Evolutionary conservation across 192 early-diverging fungal species (phyloP).

Genomic region (Entomortierella parvispora): DNA sequence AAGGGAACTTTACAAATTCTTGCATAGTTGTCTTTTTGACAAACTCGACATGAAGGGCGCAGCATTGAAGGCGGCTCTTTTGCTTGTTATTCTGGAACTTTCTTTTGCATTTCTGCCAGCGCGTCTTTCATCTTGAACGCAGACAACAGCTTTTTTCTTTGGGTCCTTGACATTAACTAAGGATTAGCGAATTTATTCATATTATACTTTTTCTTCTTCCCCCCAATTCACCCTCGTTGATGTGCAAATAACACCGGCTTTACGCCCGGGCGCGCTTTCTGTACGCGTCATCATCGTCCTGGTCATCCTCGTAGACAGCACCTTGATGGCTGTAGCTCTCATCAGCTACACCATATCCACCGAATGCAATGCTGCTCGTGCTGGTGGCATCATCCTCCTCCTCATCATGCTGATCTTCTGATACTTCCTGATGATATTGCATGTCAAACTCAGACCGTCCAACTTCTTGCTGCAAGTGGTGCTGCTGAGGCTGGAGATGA

Average conservation of each 20-base stretch:
- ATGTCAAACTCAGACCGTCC: not conserved
- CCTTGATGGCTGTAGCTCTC: conserved; percentile 4
- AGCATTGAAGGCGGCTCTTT: no score
- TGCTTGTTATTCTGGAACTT: no score
- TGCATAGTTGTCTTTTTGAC: no score
- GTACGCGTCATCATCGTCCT: conserved; percentile 27
- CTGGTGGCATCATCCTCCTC: conserved; percentile 13
- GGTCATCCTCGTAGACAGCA: conserved; percentile 2
- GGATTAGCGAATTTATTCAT: no score
- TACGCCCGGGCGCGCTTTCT: conserved; percentile 27
- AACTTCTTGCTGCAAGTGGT: not conserved
- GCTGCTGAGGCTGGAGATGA: not conserved
- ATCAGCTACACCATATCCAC: conserved; percentile 9
- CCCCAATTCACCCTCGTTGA: no score
- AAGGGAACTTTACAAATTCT: no score
- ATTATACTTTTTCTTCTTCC: no score
- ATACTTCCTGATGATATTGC: not conserved
- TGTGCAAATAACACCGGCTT: not conserved
- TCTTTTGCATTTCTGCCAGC: no score
- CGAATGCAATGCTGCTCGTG: conserved; percentile 1
- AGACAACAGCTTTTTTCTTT: no score
- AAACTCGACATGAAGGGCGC: no score
- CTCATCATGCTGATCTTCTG: conserved; percentile 14
- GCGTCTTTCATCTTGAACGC: no score
- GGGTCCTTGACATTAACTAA: no score